Evolutionary conservation across 371 early-diverging fungal genomes (phyloP).

Genomic region (Coemansia sp.): DNA sequence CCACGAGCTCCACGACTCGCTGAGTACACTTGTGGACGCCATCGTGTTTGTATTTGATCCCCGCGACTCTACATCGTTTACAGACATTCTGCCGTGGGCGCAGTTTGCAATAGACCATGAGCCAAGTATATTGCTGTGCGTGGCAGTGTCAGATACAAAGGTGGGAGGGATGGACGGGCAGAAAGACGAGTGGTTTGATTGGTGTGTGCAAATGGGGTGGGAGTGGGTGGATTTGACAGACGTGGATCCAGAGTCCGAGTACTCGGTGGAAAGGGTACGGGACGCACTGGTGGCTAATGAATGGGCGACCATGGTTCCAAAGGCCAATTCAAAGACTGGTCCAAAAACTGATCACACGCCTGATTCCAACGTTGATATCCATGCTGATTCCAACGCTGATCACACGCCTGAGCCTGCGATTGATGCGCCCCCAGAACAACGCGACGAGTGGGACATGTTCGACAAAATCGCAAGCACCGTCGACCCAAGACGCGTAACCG

Average conservation of each 20-base stretch:
- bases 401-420: no score
- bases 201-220: constrained; percentile 41
- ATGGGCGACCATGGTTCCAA: constrained; percentile 28
- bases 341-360: not conserved
- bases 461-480: constrained; percentile 17
- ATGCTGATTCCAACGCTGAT: no score
- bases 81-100: constrained; percentile 44
- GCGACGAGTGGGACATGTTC: constrained; percentile 35
- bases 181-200: constrained; percentile 30
- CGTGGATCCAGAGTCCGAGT: constrained; percentile 31
- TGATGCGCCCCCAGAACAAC: not conserved
- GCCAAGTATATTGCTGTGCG: constrained; percentile 33
- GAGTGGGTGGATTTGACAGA: constrained; percentile 48
- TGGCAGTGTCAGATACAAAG: constrained; percentile 5
- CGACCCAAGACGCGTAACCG: constrained; percentile 17
- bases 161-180: not conserved
- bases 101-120: constrained; percentile 10
- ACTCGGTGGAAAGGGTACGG: constrained; percentile 26
- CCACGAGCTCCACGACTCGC: constrained; percentile 24
- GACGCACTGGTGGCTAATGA: constrained; percentile 38
- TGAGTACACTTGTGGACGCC: constrained; percentile 39
- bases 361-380: no score
- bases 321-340: no score
- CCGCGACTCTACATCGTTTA: constrained; percentile 10
- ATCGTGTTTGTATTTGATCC: constrained; percentile 40